These are phyloP conservation scores for Geoglossum glabrum DNA, from an alignment of 495 filamentous ascomycete genomes.

Conservation along the genomic window DNA sequence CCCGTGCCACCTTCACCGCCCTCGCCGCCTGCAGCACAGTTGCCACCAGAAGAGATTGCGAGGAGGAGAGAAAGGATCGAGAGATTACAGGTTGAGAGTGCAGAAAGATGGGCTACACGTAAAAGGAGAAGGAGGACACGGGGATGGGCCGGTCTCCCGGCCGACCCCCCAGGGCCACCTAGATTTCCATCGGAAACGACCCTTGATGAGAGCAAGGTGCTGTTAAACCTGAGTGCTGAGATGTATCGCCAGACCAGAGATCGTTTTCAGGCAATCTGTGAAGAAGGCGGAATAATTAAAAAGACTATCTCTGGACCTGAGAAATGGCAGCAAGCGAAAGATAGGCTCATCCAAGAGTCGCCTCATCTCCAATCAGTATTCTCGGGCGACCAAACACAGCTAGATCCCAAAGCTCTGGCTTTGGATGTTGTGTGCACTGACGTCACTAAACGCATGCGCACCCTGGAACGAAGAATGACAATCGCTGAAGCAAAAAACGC, in stretches of 20 bases:
- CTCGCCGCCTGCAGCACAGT: conserved; percentile 14
- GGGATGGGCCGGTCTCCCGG: conserved; percentile 48
- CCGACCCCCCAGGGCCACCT: conserved; percentile 54
- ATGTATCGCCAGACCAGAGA: conserved; percentile 42
- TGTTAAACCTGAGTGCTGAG: conserved; percentile 39
- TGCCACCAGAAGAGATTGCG: conserved; percentile 30
- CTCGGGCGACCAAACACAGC: conserved; percentile 24
- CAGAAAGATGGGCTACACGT: conserved; percentile 38
- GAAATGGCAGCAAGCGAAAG: conserved; percentile 51
- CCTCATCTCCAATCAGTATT: conserved; percentile 48
- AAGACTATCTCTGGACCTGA: conserved; percentile 56
- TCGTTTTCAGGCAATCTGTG: conserved; percentile 49
- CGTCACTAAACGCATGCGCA: conserved; percentile 62
- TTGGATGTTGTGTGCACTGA: conserved; percentile 65
- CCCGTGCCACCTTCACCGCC: background rate
- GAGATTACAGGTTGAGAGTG: conserved; percentile 37
- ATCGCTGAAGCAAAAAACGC: conserved; percentile 54
- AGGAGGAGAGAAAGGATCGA: conserved; percentile 11
- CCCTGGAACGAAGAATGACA: conserved; percentile 37
- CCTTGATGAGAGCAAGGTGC: conserved; percentile 55
- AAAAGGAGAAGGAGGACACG: conserved; percentile 56
- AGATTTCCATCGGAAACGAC: conserved; percentile 69
- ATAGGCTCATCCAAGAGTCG: conserved; percentile 42
- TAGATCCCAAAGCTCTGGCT: conserved; percentile 38
- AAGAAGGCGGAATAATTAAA: conserved; percentile 42